Conservation (phyloP, 306 rosid species). For the Pyrus communis region DNA sequence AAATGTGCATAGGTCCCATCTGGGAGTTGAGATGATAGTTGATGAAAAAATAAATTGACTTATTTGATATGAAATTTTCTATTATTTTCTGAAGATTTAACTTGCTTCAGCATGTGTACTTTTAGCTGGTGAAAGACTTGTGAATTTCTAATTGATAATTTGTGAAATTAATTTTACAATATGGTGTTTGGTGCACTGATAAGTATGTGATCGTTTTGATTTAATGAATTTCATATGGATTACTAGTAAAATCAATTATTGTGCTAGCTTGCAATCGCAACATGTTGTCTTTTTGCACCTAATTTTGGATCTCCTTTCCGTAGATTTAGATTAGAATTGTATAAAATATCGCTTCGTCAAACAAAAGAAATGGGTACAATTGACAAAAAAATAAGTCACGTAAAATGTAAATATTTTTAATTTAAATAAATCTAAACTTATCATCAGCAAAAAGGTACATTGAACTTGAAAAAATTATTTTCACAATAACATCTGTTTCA, state of each 20-base stretch:
- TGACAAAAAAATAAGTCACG: too few species aligned
- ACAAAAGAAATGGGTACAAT: too few species aligned
- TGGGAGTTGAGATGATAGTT: constrained; percentile 28
- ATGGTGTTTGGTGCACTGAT: not conserved
- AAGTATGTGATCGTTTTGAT: not conserved
- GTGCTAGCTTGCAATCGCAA: not conserved
- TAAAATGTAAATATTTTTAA: too few species aligned
- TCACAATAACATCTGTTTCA: not conserved
- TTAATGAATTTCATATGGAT: not conserved
- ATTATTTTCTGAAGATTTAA: not conserved
- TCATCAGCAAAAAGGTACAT: not conserved
- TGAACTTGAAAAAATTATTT: too few species aligned
- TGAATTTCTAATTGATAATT: not conserved
- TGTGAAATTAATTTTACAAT: not conserved
- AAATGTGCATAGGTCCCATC: constrained; percentile 32
- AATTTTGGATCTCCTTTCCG: too few species aligned
- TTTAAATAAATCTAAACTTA: too few species aligned
- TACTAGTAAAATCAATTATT: not conserved
- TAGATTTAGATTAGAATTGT: too few species aligned
- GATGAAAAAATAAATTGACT: constrained; percentile 12
- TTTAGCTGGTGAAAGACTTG: not conserved
- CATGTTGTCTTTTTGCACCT: too few species aligned
- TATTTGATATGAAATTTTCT: not conserved
- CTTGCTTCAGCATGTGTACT: not conserved
- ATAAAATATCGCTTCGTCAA: too few species aligned